Percentiles rank a stretch among this genome's conserved stretches.
Evolutionary conservation across 2,329 filamentous ascomycete genomes (phyloP).

Genomic region (Monilinia vaccinii-corymbosi): DNA sequence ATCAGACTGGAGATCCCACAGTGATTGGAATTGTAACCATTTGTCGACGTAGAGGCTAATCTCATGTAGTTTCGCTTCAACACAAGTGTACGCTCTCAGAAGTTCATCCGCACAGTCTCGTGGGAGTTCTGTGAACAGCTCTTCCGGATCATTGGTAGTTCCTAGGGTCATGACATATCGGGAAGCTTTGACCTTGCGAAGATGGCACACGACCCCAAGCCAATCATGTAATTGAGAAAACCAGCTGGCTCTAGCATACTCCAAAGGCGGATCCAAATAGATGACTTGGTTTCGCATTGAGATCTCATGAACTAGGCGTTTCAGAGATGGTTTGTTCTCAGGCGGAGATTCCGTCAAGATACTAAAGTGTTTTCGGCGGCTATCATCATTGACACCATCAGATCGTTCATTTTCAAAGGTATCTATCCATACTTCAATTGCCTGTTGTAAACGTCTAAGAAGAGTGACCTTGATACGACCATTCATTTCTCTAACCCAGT

Average conservation of each 20-base stretch:
- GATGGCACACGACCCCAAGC: conserved; percentile 85
- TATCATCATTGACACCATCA: conserved; percentile 39
- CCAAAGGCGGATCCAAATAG: conserved; percentile 86
- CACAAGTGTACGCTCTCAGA: conserved; percentile 67
- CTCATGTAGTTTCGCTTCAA: conserved; percentile 73
- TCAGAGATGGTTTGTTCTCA: conserved; percentile 54
- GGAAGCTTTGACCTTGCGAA: conserved; percentile 89
- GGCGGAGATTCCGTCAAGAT: conserved; percentile 35
- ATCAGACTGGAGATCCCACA: conserved; percentile 95
- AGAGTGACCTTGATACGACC: conserved; percentile 72
- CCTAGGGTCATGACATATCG: conserved; percentile 86
- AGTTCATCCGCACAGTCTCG: conserved; percentile 73
- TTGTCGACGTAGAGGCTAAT: conserved; percentile 88
- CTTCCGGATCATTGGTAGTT: conserved; percentile 53
- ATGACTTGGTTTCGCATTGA: conserved; percentile 98
- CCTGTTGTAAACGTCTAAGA: conserved; percentile 71
- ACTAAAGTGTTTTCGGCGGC: conserved; percentile 41
- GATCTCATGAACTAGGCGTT: conserved; percentile 75
- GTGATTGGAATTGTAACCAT: conserved; percentile 96
- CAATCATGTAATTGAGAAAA: conserved; percentile 85
- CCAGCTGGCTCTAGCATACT: conserved; percentile 89
- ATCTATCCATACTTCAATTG: conserved; percentile 78
- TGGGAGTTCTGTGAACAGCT: conserved; percentile 76
- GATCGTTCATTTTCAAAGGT: conserved; percentile 59
- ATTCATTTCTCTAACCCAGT: conserved; percentile 87